phyloP scores from a whole-genome alignment of 768 basidiomycete genomes.

The Russula griseocarnosa region DNA sequence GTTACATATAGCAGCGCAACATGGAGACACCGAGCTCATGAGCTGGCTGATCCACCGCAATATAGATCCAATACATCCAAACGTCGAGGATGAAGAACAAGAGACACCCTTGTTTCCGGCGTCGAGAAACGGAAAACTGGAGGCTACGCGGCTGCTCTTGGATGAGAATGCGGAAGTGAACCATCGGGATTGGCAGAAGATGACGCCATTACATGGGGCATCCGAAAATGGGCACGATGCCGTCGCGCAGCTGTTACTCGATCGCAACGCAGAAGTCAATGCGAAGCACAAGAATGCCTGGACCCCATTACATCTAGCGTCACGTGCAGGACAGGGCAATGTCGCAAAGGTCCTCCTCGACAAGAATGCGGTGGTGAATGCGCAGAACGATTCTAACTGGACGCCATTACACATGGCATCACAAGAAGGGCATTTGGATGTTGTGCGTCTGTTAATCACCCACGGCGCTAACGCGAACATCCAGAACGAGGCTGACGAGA shows the following conservation, averaged over 20 bases:
- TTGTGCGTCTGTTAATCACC: background rate
- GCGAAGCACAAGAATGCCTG: background rate
- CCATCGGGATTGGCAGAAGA: background rate
- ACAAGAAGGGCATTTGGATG: background rate
- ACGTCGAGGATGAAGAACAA: background rate
- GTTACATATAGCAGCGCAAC: background rate
- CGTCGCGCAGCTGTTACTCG: background rate
- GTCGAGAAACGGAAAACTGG: background rate
- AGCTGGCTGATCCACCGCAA: background rate
- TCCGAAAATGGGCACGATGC: slow-evolving; percentile 1
- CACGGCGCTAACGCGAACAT: background rate
- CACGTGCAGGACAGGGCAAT: background rate
- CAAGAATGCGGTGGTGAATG: background rate
- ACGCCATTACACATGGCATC: background rate
- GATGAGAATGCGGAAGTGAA: background rate
- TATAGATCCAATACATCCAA: too few species aligned
- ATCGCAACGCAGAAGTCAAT: background rate
- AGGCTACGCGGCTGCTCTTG: background rate
- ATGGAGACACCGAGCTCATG: background rate
- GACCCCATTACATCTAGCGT: background rate
- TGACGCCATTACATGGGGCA: background rate
- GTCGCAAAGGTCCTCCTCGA: background rate
- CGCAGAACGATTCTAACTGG: background rate
- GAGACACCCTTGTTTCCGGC: background rate
- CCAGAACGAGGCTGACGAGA: background rate